Evolutionary conservation across 768 basidiomycete species (phyloP), one percentile per base, ranked within the genome.

Genomic region (Lentinula edodes): DNA sequence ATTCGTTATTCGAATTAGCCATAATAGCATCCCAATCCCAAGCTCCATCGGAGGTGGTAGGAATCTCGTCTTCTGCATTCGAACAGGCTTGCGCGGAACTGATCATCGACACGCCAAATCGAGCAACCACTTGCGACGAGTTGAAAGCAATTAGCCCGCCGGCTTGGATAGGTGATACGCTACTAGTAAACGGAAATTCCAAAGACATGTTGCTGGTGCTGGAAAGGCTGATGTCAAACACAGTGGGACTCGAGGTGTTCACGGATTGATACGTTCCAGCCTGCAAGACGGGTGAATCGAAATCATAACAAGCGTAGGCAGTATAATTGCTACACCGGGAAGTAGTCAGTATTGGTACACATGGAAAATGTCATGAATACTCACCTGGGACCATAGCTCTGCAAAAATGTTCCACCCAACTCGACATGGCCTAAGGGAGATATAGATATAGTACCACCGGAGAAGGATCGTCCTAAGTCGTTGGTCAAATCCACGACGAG

Each of bases 31-130:
- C 74, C 73, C 74, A 83, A 64, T 80, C 72, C 80, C 80, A 82
- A 34, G 68, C 67, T 12, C 34, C 52, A 6, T 56, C 55, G 6
- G 34, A 34, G 10, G n/a, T 54, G 0, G 38, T 41, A 45, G 72
- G 76, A n/a, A 86, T 74, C 62, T 86, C 85, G 48, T 68, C 72
- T 64, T 86, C 82, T 0, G 84, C 84, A 64, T 86, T 86, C 15
- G 72, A 65, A 65, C 85, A 87, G 1, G 84, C 86, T 65, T 83
- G 82, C 12, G 76, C 76, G 7, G 77, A 61, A 45, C 78, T 80
- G 16, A 75, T 74, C 72, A 85, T 83, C 2, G 85, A 86, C 12
- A 86, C 74, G 18, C 85, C 85, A 45, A 86, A 85, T 6, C 84
- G 79, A 36, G 84, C 79, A 46, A 73, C 77, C 41, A 86, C 71